Conservation (phyloP, 2,329 filamentous ascomycete species). For the Elsinoe perseae region DNA sequence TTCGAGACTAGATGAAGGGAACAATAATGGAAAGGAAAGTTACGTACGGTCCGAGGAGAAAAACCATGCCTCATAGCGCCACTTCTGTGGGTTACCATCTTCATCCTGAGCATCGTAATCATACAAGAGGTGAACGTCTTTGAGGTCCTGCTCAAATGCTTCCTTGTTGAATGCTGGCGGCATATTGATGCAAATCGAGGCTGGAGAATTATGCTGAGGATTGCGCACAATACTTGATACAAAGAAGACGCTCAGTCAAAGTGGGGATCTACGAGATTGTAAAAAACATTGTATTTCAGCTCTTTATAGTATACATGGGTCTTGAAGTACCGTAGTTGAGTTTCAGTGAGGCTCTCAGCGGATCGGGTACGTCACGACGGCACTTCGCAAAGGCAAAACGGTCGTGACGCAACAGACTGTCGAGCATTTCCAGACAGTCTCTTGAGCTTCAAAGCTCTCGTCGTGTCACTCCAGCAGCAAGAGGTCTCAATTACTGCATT, state of each 20-base stretch:
- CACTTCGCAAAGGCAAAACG: background rate
- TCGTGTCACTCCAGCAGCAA: no score
- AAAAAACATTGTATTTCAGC: no score
- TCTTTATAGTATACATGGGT: no score
- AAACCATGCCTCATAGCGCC: conserved; percentile 57
- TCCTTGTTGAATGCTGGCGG: conserved; percentile 3
- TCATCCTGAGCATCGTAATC: conserved; percentile 46
- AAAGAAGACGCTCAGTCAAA: no score
- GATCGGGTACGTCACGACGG: background rate
- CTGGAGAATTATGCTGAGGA: background rate
- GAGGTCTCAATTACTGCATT: no score
- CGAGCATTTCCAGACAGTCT: background rate
- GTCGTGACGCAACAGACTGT: background rate
- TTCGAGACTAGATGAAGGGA: no score
- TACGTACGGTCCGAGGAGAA: conserved; percentile 38
- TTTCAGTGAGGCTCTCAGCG: background rate
- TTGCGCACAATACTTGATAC: background rate
- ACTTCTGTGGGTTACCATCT: conserved; percentile 48
- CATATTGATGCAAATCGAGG: no score
- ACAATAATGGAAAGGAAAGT: background rate
- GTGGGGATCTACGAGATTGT: no score
- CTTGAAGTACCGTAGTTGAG: no score
- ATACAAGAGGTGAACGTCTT: conserved; percentile 49
- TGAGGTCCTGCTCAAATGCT: conserved; percentile 45
- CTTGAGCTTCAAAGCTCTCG: no score